A percentile compares a stretch with the other conserved stretches of the same genome.
Conservation (phyloP, 306 rosid species). For the Prunus armeniaca region DNA sequence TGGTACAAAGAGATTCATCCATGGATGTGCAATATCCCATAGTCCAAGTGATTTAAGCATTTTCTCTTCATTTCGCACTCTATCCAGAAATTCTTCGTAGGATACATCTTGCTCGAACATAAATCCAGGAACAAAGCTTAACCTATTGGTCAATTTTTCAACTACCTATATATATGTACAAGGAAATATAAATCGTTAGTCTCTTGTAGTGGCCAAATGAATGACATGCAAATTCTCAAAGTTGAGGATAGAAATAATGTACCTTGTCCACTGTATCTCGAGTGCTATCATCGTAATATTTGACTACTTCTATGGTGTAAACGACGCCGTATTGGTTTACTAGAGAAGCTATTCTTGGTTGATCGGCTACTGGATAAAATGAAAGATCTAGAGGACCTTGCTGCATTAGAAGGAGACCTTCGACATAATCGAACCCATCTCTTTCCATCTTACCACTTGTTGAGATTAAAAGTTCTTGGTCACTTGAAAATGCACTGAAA, state of each 20-base stretch:
- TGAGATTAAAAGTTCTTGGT: constrained; percentile 68
- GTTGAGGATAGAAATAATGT: neutral
- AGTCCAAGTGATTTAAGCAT: constrained; percentile 44
- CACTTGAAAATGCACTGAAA: constrained; percentile 52
- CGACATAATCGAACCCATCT: constrained; percentile 50
- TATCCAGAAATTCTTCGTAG: constrained; percentile 58
- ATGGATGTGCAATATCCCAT: constrained; percentile 89
- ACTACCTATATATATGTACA: constrained; percentile 39
- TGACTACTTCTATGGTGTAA: constrained; percentile 56
- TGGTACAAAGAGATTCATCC: constrained; percentile 81
- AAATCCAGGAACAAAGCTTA: constrained; percentile 46
- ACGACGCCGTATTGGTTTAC: constrained; percentile 48
- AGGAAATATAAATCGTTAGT: neutral
- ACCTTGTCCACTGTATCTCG: constrained; percentile 38
- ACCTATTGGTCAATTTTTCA: constrained; percentile 23
- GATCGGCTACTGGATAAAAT: constrained; percentile 51
- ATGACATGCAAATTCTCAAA: too few relatives aligned
- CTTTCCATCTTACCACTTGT: constrained; percentile 21
- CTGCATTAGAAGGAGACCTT: constrained; percentile 58
- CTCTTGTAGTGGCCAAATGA: too few relatives aligned
- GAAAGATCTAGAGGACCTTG: constrained; percentile 58
- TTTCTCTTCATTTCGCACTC: constrained; percentile 56
- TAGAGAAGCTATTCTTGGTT: constrained; percentile 48
- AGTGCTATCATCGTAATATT: constrained; percentile 47
- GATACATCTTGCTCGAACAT: constrained; percentile 50